phyloP scores from a whole-genome alignment of 116 monocot species.

The Phalaenopsis hybrid region DNA sequence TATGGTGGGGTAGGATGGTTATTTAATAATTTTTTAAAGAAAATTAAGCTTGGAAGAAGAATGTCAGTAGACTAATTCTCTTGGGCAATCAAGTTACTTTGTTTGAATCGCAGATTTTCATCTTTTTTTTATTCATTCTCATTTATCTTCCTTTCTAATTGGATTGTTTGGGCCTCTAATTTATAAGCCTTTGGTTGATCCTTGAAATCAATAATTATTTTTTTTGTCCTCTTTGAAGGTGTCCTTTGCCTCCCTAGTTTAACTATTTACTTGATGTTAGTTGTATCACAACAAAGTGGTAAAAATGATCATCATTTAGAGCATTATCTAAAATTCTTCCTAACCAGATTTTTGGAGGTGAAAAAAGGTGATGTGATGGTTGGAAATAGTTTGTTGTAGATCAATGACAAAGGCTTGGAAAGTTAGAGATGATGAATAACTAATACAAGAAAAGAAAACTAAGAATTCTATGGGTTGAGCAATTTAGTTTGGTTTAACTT shows the following conservation, averaged over 20 bases:
- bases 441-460: neutral
- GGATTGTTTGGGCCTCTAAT: neutral
- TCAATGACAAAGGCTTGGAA: neutral
- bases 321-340: too few species aligned
- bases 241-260: neutral
- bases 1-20: neutral
- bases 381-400: neutral
- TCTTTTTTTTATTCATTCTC: neutral
- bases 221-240: neutral
- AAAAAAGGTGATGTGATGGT: neutral
- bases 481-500: too few species aligned
- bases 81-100: neutral
- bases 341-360: neutral
- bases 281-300: neutral
- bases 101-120: neutral
- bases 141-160: neutral
- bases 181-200: neutral
- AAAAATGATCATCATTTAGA: neutral
- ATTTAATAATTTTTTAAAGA: neutral
- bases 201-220: conserved; percentile 1
- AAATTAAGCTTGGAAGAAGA: neutral
- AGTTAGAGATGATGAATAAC: neutral
- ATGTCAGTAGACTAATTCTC: neutral
- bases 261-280: neutral
- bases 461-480: neutral